Evolutionary conservation across 441 rosid species (phyloP), one percentile per base, ranked within the genome.

Genomic region (Arabidopsis lyrata): DNA sequence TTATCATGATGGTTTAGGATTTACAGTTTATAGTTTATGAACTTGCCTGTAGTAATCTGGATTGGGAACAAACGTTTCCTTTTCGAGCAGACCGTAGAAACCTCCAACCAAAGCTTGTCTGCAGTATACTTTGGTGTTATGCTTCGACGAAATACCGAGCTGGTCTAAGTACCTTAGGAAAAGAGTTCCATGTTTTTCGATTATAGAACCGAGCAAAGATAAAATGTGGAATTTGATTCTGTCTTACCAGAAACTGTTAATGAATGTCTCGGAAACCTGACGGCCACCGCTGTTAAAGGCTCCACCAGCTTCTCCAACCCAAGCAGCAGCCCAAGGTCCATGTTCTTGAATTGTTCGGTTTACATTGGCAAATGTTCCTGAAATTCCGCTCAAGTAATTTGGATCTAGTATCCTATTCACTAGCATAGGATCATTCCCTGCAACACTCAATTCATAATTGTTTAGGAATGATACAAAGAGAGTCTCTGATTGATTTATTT

Each of bases 221-320:
- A 0, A 10, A 38, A 38, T 20, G 18, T 12, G 3, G 11, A 20
- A 2, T 59, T 38, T 38, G 32, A 22, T 44, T 5, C 47, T 11
- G 16, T 49, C 27, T 42, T 84, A 94, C 99, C 99, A 95, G 80
- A 95, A 95, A 82, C 99, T 91, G 83, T 95, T 81, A 35, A 95
- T 75, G 69, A 90, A 92, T 55, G 96, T 87, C 73, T 95, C 80
- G 15, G 99, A 95, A 52, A 95, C 91, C 62, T 81, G 73, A 66
- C 68, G 87, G 52, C 98, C 99, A 9, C 99, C 99, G 31, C 99
- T 95, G 74, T 95, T 92, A 74, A 80, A 95, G 45, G 99, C 98
- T 44, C 99, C 99, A 62, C 99, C 99, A 35, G 99, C 87, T 80
- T 95, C 99, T 66, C 99, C 98, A 65, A 95, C 98, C 99, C 99